Conservation (phyloP, 1,284 basidiomycete genomes). For the Calocybe gambosa region DNA sequence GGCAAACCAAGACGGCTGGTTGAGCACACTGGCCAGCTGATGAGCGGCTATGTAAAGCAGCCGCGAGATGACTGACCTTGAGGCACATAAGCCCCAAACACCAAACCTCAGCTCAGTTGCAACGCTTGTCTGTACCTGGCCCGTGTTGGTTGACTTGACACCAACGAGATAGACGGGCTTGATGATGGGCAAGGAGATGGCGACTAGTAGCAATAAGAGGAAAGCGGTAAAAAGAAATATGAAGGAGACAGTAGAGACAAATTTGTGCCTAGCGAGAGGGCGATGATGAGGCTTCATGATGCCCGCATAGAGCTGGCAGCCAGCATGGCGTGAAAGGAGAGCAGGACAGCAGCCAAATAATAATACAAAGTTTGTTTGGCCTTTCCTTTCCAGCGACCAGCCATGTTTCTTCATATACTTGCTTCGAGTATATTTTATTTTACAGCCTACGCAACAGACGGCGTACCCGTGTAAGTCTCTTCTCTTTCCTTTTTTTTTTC, state of each 20-base stretch:
- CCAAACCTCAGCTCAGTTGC: constrained; percentile 63
- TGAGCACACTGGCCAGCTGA: constrained; percentile 17
- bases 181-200: constrained; percentile 68
- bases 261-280: constrained; percentile 41
- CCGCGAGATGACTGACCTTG: constrained; percentile 29
- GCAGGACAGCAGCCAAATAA: background rate
- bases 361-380: constrained; percentile 11
- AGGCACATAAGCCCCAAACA: constrained; percentile 70
- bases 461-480: constrained; percentile 10
- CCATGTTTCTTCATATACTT: constrained; percentile 6
- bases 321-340: background rate
- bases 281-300: constrained; percentile 25
- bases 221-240: constrained; percentile 49
- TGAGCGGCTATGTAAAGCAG: background rate
- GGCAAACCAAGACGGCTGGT: constrained; percentile 21
- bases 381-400: background rate
- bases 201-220: constrained; percentile 67
- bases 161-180: constrained; percentile 64
- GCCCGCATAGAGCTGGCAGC: background rate
- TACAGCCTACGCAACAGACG: constrained; percentile 12
- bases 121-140: constrained; percentile 39
- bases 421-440: background rate
- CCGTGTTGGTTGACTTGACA: constrained; percentile 37
- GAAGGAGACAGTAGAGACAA: constrained; percentile 39
- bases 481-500: too few species aligned